Evolutionary conservation across 345 rosid genomes (phyloP), one percentile per base, ranked within the genome.

Genomic region (Draba incana): DNA sequence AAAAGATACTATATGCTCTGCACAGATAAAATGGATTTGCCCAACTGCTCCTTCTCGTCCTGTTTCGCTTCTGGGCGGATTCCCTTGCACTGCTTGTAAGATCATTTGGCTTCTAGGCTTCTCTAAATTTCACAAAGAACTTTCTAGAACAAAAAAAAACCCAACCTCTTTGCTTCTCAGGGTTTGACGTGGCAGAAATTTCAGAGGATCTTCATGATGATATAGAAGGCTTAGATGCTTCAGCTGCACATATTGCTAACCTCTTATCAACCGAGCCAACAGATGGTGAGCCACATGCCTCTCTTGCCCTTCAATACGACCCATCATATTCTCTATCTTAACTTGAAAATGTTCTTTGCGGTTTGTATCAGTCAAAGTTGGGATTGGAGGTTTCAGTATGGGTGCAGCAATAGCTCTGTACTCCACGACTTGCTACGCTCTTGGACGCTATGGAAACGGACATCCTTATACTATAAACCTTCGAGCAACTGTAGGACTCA

Each of bases 41-140:
- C 96, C 96, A 31, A 89, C 96, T 67, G 88, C 96, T 67, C 96
- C 96, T 30, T 82, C 87, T 1, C 82, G 83, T 64, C 92, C 92
- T 52, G 80, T 89, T 55, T 79, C 84, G 14, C 61, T 85, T 44
- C 77, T 89, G 7, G 92, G 92, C 42, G 96, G 96, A 72, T 77
- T 83, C 59, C 90, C 87, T 25, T 81, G 88, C 78, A 86, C 96
- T 64, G 92, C 96, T 23, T 89, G 96, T 89, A 82, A 83, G 92
- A 77, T 67, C 64, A 68, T 47, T 39, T 2, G 1, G 1, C 25
- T 67, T 67, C 15, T 10, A 16, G 0, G 1, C 28, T 68, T 47
- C 63, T 35, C 43, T 44, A 48, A 28, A 58, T 35, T 44, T 59
- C 27, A 51, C 4, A 0, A 56, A 53, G 20, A 57, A 77, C 55